phyloP scores from a whole-genome alignment of 2,329 filamentous ascomycete species.

The Talaromyces albobiverticillius region DNA sequence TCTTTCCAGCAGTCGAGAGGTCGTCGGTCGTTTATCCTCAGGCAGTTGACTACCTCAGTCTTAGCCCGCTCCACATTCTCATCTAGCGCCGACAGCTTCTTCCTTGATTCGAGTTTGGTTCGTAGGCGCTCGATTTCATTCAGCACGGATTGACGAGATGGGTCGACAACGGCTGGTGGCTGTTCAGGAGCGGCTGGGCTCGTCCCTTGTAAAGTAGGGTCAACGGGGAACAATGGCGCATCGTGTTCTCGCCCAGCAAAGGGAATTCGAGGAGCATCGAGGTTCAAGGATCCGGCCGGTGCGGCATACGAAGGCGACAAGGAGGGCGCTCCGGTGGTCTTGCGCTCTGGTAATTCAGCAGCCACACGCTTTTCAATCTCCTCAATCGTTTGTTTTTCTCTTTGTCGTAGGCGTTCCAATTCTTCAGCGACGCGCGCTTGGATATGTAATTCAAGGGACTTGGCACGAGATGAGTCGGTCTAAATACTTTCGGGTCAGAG shows the following conservation, averaged over 20 bases:
- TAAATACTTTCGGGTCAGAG: conserved; percentile 38
- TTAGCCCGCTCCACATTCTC: conserved; percentile 71
- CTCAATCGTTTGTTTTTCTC: conserved; percentile 67
- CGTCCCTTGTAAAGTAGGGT: conserved; percentile 18
- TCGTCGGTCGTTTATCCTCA: conserved; percentile 78
- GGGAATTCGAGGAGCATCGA: conserved; percentile 43
- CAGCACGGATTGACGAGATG: conserved; percentile 53
- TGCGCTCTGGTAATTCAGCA: conserved; percentile 30
- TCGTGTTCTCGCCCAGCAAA: conserved; percentile 39
- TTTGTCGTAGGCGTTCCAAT: conserved; percentile 72
- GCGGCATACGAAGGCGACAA: conserved; percentile 26
- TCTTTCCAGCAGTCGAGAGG: conserved; percentile 94
- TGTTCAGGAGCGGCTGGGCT: background rate
- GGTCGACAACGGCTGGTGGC: conserved; percentile 27
- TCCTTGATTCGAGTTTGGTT: conserved; percentile 59
- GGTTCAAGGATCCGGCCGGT: conserved; percentile 29
- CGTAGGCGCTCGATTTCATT: conserved; percentile 58
- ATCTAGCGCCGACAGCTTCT: conserved; percentile 63
- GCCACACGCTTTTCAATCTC: conserved; percentile 63
- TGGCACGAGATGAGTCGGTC: conserved; percentile 85
- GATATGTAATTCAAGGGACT: conserved; percentile 79
- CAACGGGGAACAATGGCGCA: conserved; percentile 9
- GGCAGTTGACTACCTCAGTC: conserved; percentile 71
- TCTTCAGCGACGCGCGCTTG: conserved; percentile 83
- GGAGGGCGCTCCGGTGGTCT: conserved; percentile 23